Base-by-base conservation (phyloP, 179 eudicot genomes). In the Vitellaria paradoxa region DNA sequence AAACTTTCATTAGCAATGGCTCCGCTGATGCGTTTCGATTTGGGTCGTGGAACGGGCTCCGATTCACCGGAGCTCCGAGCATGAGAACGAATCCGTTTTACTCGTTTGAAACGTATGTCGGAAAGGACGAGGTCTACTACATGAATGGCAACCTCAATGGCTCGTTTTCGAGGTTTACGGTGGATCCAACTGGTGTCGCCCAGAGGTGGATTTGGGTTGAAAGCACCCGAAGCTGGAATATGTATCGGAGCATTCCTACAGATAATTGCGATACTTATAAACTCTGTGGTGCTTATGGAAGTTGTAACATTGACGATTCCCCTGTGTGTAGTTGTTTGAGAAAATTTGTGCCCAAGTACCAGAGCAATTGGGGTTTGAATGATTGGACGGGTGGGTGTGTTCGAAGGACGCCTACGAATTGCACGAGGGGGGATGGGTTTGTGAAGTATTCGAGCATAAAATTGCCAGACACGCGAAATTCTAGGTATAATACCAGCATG, bases 11-110 rank as follows among this genome's bases (percentile, higher is more conserved):
- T 9, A 50, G 65, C 53, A 74, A 69, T 11, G 61, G 68, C 7
- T 23, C 59, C 3, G 46, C 2, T 0, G 76, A 46, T 63, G 21
- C 11, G 75, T 81, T 55, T 45, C n/a, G 88, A 3, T 45, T 68
- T 8, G 88, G 88, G 10, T 80, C 86, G 6, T 85, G 90, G 88
- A 83, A 75, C 46, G 86, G 90, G 0, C 13, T 64, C 13, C 67
- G 85, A 8, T 85, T 81, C 10, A 79, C 81, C 40, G 90, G 90
- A 21, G 56, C 45, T 2, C 76, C 81, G 6, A 47, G n/a, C 15
- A 17, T 24, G 49, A 52, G 63, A 7, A 42, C 76, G 7, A 74
- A 81, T 47, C 18, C 37, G 37, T 30, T 30, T 30, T 30, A 30
- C 37, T 30, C 37, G 37, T 30, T 30, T 30, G 2, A 30, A 30